These are phyloP conservation scores for Flaveria trinervia DNA, from an alignment of 129 eudicot species.

Conservation along the genomic window DNA sequence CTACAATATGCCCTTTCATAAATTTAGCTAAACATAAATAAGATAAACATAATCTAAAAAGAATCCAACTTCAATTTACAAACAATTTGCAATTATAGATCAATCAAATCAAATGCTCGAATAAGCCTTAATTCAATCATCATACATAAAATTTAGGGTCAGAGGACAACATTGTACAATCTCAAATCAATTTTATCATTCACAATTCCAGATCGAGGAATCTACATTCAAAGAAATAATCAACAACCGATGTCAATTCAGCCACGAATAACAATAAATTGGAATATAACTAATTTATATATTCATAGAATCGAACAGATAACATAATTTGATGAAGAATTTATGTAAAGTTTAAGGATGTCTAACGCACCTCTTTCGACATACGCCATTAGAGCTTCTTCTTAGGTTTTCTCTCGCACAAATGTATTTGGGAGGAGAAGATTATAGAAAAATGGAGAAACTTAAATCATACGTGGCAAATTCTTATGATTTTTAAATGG, in stretches of 20 bases:
- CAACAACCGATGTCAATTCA: constrained; percentile 17
- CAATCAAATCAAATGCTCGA: constrained; percentile 3
- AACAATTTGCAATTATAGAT: not conserved
- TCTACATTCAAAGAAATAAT: not conserved
- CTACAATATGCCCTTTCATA: not conserved
- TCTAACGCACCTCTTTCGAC: constrained; percentile 38
- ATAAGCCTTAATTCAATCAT: constrained; percentile 1
- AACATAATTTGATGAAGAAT: not conserved
- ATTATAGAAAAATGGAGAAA: constrained; percentile 2
- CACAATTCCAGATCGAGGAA: not conserved
- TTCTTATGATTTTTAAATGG: too few species aligned
- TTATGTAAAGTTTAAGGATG: not conserved
- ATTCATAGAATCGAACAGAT: not conserved
- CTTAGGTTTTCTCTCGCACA: constrained; percentile 13
- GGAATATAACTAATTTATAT: not conserved
- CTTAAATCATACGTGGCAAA: constrained; percentile 14
- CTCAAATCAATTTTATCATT: constrained; percentile 8
- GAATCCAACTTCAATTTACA: not conserved
- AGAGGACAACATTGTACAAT: not conserved
- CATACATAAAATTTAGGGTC: not conserved
- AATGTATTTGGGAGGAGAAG: constrained; percentile 1
- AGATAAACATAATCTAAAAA: not conserved
- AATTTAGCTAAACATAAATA: not conserved
- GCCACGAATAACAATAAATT: constrained; percentile 4
- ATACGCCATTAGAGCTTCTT: constrained; percentile 35